These are phyloP conservation scores for Lachancea nothofagi DNA, from an alignment of 805 yeast genomes.

Conservation along the genomic window DNA sequence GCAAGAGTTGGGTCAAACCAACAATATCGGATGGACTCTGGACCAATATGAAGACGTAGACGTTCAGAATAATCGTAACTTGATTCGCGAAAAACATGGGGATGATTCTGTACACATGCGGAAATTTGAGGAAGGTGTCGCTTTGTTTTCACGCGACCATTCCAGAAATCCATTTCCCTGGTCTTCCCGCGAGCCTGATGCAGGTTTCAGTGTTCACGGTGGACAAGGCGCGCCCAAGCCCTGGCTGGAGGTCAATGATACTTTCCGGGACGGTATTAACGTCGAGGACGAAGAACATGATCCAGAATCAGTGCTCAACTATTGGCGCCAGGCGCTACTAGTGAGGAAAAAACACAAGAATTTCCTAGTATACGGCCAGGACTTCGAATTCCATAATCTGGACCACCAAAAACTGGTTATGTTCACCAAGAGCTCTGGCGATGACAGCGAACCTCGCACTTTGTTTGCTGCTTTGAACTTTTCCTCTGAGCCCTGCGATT, in stretches of 20 bases:
- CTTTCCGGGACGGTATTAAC: constrained; percentile 36
- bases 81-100: constrained; percentile 23
- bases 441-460: constrained; percentile 17
- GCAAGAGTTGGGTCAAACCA: constrained; percentile 54
- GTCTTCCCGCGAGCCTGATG: constrained; percentile 35
- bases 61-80: constrained; percentile 38
- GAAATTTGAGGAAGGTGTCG: constrained; percentile 31
- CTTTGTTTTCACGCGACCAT: constrained; percentile 42
- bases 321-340: constrained; percentile 40
- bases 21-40: constrained; percentile 42
- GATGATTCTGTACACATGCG: constrained; percentile 20
- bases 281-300: constrained; percentile 43
- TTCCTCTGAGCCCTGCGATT: constrained; percentile 30
- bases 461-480: constrained; percentile 41
- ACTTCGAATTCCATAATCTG: constrained; percentile 39
- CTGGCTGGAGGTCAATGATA: constrained; percentile 32
- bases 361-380: constrained; percentile 39
- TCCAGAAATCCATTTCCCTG: constrained; percentile 52
- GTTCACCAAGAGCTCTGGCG: constrained; percentile 35
- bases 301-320: constrained; percentile 41
- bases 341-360: constrained; percentile 42
- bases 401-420: constrained; percentile 39
- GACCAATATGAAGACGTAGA: constrained; percentile 47
- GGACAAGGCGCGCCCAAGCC: constrained; percentile 35
- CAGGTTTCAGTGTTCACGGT: constrained; percentile 40